Base-by-base conservation (phyloP, 2,329 filamentous ascomycete genomes). In the Pseudonectria buxi region DNA sequence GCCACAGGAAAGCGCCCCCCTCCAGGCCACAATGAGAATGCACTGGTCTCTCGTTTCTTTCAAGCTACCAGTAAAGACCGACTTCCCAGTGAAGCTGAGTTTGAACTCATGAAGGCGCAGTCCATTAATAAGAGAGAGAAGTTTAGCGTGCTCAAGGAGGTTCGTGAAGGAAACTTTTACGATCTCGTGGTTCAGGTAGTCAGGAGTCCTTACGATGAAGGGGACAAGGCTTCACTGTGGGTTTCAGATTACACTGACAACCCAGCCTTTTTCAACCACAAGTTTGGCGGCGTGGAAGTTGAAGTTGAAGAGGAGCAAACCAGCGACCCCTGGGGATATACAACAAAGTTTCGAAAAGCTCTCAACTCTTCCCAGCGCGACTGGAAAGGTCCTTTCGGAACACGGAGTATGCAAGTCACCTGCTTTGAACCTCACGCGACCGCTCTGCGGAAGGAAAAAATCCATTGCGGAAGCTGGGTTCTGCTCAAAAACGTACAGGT, bases 191-290 rank as follows among this genome's bases (percentile, higher is more conserved):
- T 75, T 2, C 74, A 89, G 52, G 76, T 94, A 3, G 72, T 88
- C 30, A 67, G 58, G 30, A 59, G 65, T 3, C 71, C 72, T 0
- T 68, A 57, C 28, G 61, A 67, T 22, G 14, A 48, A 6, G 53
- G 55, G 14, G 68, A 72, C 16, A 72, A 61, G 37, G 60, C 74
- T 10, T 75, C 77, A 5, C 45, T 95, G 0, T 88, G 88, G 66
- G 64, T 94, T 13, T 83, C 85, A 0, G 89, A 95, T 58, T 95
- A 89, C 57, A 94, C 87, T 0, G 63, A 75, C 33, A 86, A 95
- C 50, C 52, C 67, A 0, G 40, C 51, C 1, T 78, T 95, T 39
- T 81, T 71, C 45, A 59, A 78, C 25, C 77, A 48, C 36, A 44
- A 40, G 26, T 58, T 54, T 36, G 50, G 50, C 32, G 49, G 52